Conservation (phyloP, 352 stramenopile genomes). For the Pythium rhizo-oryzae region DNA sequence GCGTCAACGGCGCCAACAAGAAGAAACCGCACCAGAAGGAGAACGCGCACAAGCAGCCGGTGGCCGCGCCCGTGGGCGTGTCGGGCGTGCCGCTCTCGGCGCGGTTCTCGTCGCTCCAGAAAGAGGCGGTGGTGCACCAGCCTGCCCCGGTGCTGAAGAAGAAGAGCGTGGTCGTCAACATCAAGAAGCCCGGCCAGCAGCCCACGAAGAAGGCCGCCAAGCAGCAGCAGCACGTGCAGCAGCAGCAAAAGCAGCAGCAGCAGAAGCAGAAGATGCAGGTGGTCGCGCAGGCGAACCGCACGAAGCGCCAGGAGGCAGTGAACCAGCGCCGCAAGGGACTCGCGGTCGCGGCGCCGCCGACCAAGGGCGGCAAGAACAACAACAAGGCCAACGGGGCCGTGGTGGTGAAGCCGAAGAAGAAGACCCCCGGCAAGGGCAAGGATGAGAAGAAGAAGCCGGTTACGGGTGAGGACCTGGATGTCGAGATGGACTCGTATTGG, state of each 20-base stretch:
- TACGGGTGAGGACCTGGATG: constrained; percentile 79
- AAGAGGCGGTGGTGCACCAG: constrained; percentile 32
- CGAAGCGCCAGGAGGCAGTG: constrained; percentile 76
- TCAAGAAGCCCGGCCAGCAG: constrained; percentile 20
- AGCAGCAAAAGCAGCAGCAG: constrained; percentile 32
- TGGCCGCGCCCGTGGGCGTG: constrained; percentile 52
- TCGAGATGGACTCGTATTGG: constrained; percentile 91
- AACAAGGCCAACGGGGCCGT: constrained; percentile 23
- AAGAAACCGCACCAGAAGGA: constrained; percentile 29
- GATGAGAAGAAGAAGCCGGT: constrained; percentile 45
- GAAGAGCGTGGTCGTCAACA: constrained; percentile 29
- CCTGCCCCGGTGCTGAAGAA: constrained; percentile 9
- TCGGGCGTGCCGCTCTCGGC: constrained; percentile 71
- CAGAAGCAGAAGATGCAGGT: constrained; percentile 72
- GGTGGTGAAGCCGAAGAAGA: constrained; percentile 26
- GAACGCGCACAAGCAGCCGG: constrained; percentile 25
- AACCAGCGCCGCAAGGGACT: constrained; percentile 77
- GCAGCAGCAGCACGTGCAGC: constrained; percentile 29
- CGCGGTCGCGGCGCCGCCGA: constrained; percentile 28
- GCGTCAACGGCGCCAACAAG: constrained; percentile 25
- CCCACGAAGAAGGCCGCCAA: constrained; percentile 21
- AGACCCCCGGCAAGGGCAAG: constrained; percentile 23
- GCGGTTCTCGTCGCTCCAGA: constrained; percentile 72
- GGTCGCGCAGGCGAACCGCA: constrained; percentile 59
- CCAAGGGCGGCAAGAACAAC: constrained; percentile 22